These are phyloP conservation scores for Trypanosoma caninum DNA, from an alignment of 208 protist species.

Conservation along the genomic window DNA sequence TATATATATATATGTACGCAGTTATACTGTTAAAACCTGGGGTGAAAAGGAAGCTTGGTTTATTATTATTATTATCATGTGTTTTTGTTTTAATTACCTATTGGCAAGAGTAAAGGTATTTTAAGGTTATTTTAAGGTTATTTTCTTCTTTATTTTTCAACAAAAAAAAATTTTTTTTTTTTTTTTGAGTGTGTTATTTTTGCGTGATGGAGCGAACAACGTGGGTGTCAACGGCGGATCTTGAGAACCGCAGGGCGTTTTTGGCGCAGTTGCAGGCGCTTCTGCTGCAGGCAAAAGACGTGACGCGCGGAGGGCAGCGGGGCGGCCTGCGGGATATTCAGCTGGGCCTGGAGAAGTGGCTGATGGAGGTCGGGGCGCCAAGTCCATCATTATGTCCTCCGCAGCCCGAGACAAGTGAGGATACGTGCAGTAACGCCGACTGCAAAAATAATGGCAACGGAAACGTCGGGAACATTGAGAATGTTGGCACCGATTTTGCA, in stretches of 20 bases:
- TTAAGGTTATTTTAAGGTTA: constrained; percentile 10
- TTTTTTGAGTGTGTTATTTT: constrained; percentile 1
- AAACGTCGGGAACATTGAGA: too few species aligned
- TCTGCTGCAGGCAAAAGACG: constrained; percentile 52
- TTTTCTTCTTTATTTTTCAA: constrained; percentile 14
- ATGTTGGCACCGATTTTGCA: too few species aligned
- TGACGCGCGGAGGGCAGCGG: constrained; percentile 41
- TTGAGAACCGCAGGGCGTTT: constrained; percentile 76
- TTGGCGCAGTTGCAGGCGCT: constrained; percentile 71
- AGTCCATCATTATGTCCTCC: constrained; percentile 32
- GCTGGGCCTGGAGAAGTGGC: constrained; percentile 45
- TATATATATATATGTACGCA: constrained; percentile 20
- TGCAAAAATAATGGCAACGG: not conserved
- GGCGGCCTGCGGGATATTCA: constrained; percentile 48
- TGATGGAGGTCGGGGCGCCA: constrained; percentile 27
- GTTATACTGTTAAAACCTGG: not conserved
- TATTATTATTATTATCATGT: not conserved
- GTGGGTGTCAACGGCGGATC: constrained; percentile 33
- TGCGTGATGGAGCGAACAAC: constrained; percentile 13
- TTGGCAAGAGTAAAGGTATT: too few species aligned
- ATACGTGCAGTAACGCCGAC: too few species aligned
- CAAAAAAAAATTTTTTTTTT: constrained; percentile 5
- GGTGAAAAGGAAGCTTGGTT: too few species aligned
- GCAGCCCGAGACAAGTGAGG: too few species aligned
- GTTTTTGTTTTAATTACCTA: not conserved